A percentile compares a stretch with the other conserved stretches of the same genome.
phyloP scores from a whole-genome alignment of 257 asterid genomes.

The Salvia miltiorrhiza region DNA sequence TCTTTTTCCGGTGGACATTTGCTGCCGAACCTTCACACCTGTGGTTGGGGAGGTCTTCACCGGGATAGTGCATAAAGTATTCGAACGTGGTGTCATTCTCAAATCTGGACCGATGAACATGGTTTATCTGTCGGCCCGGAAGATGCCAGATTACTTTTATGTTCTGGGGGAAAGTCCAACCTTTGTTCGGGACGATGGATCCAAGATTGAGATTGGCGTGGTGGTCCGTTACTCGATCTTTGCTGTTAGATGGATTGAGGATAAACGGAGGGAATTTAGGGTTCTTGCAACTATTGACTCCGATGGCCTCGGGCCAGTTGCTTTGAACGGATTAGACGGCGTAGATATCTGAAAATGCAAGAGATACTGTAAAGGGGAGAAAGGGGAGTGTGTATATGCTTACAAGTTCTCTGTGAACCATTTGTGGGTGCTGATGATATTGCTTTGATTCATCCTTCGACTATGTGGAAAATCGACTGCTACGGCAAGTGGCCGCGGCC shows the following conservation, averaged over 20 bases:
- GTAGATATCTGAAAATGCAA: slow-evolving; percentile 33
- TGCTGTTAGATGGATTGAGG: slow-evolving; percentile 54
- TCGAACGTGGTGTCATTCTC: slow-evolving; percentile 43
- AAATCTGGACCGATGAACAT: slow-evolving; percentile 79
- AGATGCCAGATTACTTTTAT: slow-evolving; percentile 57
- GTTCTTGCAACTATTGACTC: slow-evolving; percentile 62
- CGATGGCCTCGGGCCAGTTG: slow-evolving; percentile 72
- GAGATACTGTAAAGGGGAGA: neutral
- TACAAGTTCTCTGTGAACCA: neutral
- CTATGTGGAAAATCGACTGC: neutral
- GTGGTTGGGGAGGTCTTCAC: slow-evolving; percentile 54
- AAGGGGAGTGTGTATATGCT: neutral
- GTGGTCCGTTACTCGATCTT: slow-evolving; percentile 47
- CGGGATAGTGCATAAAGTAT: slow-evolving; percentile 46
- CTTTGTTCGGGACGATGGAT: slow-evolving; percentile 42
- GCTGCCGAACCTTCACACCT: slow-evolving; percentile 58
- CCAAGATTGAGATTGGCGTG: slow-evolving; percentile 60
- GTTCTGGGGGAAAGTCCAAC: slow-evolving; percentile 30
- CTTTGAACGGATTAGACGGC: slow-evolving; percentile 59
- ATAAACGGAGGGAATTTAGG: slow-evolving; percentile 40
- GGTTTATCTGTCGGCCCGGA: slow-evolving; percentile 38
- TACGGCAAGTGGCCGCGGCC: too few relatives aligned
- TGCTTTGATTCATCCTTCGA: neutral
- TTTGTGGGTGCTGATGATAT: neutral
- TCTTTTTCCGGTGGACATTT: slow-evolving; percentile 45